A percentile compares a stretch with the other conserved stretches of the same genome.
phyloP scores from a whole-genome alignment of 176 grass and related monocot genomes.

The Eremochloa ophiuroides region DNA sequence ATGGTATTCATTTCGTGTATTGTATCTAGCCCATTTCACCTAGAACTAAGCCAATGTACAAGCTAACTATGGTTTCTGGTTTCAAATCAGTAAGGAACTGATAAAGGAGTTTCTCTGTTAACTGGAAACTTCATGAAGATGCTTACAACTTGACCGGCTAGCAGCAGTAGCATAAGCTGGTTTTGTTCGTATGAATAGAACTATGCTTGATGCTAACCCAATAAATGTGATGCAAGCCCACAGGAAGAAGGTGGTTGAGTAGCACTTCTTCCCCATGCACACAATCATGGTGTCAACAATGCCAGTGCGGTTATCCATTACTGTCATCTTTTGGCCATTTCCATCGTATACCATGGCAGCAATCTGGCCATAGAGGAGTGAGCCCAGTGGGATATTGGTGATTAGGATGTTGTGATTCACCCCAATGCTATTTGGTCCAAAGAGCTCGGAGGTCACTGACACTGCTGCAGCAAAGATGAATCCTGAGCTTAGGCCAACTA shows the following conservation, averaged over 20 bases:
- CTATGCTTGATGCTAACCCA: conserved; percentile 54
- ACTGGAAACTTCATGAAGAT: conserved; percentile 15
- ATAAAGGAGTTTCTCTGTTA: conserved; percentile 16
- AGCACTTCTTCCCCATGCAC: conserved; percentile 89
- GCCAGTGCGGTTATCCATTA: conserved; percentile 27
- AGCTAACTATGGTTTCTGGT: neutral
- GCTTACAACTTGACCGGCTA: conserved; percentile 26
- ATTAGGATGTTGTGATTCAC: conserved; percentile 98
- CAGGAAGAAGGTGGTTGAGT: conserved; percentile 60
- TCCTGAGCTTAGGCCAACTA: conserved; percentile 78
- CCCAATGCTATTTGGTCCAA: conserved; percentile 68
- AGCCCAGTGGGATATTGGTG: conserved; percentile 91
- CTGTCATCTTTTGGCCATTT: conserved; percentile 41
- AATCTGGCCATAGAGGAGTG: conserved; percentile 84
- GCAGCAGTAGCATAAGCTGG: conserved; percentile 33
- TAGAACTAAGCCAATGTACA: conserved; percentile 30
- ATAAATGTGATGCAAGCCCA: conserved; percentile 73
- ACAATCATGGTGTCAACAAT: conserved; percentile 53
- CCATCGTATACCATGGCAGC: conserved; percentile 68
- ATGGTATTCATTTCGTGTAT: neutral
- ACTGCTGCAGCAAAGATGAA: conserved; percentile 90
- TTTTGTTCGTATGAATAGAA: conserved; percentile 66
- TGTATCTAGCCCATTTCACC: neutral
- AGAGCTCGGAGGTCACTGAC: conserved; percentile 86
- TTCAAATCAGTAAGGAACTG: neutral